Evolutionary conservation across 371 early-diverging fungal species (phyloP).

Genomic region (Fennellomyces sp.): DNA sequence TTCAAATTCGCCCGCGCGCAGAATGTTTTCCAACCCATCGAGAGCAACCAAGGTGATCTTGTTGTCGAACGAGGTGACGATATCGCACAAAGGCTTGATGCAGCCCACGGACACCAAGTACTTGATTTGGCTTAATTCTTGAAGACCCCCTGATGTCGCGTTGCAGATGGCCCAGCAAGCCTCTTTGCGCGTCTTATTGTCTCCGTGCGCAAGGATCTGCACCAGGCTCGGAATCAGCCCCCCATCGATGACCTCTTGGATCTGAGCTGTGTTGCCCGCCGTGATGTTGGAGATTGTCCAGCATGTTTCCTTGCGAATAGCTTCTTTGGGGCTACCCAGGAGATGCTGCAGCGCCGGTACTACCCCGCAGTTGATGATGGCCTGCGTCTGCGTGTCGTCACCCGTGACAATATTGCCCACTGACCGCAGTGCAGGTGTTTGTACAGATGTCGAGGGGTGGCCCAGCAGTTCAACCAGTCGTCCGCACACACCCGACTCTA

Average conservation of each 20-base stretch:
- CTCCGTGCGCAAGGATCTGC: conserved; percentile 76
- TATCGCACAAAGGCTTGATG: conserved; percentile 87
- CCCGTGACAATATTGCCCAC: conserved; percentile 99
- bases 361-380: conserved; percentile 89
- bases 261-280: conserved; percentile 94
- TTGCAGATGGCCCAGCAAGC: conserved; percentile 98
- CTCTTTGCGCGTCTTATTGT: conserved; percentile 45
- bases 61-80: conserved; percentile 76
- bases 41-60: conserved; percentile 85
- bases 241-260: conserved; percentile 93
- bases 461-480: conserved; percentile 91
- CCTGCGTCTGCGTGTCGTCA: conserved; percentile 96
- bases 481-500: conserved; percentile 89
- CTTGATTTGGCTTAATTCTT: conserved; percentile 75
- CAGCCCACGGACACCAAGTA: conserved; percentile 80
- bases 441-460: conserved; percentile 86
- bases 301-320: conserved; percentile 98
- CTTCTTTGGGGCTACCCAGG: conserved; percentile 87
- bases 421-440: conserved; percentile 98
- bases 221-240: conserved; percentile 92
- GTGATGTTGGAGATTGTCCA: conserved; percentile 99
- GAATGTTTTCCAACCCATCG: conserved; percentile 89
- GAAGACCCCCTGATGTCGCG: conserved; percentile 84
- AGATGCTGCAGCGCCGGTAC: conserved; percentile 79
- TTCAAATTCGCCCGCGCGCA: conserved; percentile 55